Evolutionary conservation across 495 filamentous ascomycete species (phyloP), one percentile per base, ranked within the genome.

Genomic region (Penicillium antarcticum): DNA sequence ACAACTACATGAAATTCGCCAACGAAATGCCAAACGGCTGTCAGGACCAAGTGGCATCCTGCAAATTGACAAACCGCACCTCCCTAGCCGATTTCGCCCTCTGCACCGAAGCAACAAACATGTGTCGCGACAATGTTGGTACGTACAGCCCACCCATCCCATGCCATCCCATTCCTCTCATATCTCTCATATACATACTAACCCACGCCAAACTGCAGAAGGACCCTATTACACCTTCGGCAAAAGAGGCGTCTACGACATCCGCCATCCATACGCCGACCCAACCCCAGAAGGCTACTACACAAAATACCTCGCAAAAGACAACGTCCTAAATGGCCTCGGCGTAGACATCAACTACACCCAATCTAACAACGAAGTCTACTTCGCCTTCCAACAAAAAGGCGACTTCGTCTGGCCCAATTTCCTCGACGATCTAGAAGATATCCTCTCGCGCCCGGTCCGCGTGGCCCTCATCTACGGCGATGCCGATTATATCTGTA

Each of bases 341-440:
- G 86, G 87, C 34, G 75, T 80, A 6, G 75, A 77, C 5, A 55
- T 86, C n/a, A 89, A 91, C 60, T 89, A 73, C 71, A 87, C 85
- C 2, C 52, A 72, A 37, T 74, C 71, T 7, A 80, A 66, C 45
- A 45, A 48, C 26, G 67, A 70, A 10, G 78, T 85, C 19, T 75
- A 73, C 43, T 53, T 50, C n/a, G 81, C 73, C 21, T 89, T 89
- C 66, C 58, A 68, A 4, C 62, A 67, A 11, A 85, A 81, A 10
- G 69, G 67, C 36, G 73, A 72, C 56, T 72, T 71, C 34, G 69
- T 75, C 47, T 67, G 73, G 52, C 75, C 69, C 33, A 80, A 77
- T 47, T 77, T 77, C 54, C 57, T 81, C 17, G 73, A 75, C 16
- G 73, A 80, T 47, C 61, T 86, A n/a, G 71, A 72, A 36, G 72